Percentiles rank a stretch among this genome's conserved stretches.
phyloP scores from a whole-genome alignment of 2,329 filamentous ascomycete species.

The Eutypella sp. region DNA sequence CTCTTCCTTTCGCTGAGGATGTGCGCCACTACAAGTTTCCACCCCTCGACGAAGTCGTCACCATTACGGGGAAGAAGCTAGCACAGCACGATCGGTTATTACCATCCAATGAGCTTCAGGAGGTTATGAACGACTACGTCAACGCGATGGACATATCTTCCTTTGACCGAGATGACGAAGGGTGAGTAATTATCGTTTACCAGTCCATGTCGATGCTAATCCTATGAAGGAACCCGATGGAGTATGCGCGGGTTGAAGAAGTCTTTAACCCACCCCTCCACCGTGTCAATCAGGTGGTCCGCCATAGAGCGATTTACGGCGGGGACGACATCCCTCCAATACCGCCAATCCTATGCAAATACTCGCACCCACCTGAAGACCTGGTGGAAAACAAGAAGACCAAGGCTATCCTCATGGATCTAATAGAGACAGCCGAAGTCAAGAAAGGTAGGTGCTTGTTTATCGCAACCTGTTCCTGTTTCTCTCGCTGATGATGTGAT shows the following conservation, averaged over 20 bases:
- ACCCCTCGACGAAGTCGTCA: slow-evolving; percentile 80
- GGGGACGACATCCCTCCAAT: slow-evolving; percentile 45
- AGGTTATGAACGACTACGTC: slow-evolving; percentile 87
- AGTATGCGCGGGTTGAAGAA: slow-evolving; percentile 76
- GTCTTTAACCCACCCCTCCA: slow-evolving; percentile 84
- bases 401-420: slow-evolving; percentile 50
- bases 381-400: slow-evolving; percentile 59
- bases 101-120: slow-evolving; percentile 66
- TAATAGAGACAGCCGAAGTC: slow-evolving; percentile 69
- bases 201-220: slow-evolving; percentile 28
- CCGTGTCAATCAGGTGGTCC: slow-evolving; percentile 79
- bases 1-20: slow-evolving; percentile 90
- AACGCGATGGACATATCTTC: slow-evolving; percentile 84
- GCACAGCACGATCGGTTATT: slow-evolving; percentile 80
- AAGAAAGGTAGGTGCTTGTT: slow-evolving; percentile 61
- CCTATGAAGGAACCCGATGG: slow-evolving; percentile 32
- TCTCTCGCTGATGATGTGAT: slow-evolving; percentile 20
- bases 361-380: slow-evolving; percentile 65
- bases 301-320: slow-evolving; percentile 73
- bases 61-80: slow-evolving; percentile 75
- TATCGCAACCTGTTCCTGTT: slow-evolving; percentile 3
- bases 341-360: slow-evolving; percentile 63
- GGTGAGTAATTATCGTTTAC: slow-evolving; percentile 40
- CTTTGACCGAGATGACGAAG: slow-evolving; percentile 69
- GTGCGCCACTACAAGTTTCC: slow-evolving; percentile 87